Percentiles rank a stretch among this genome's conserved stretches.
These are phyloP conservation scores for Trichoderma sp. DNA, from an alignment of 2,329 filamentous ascomycete species.

Conservation along the genomic window DNA sequence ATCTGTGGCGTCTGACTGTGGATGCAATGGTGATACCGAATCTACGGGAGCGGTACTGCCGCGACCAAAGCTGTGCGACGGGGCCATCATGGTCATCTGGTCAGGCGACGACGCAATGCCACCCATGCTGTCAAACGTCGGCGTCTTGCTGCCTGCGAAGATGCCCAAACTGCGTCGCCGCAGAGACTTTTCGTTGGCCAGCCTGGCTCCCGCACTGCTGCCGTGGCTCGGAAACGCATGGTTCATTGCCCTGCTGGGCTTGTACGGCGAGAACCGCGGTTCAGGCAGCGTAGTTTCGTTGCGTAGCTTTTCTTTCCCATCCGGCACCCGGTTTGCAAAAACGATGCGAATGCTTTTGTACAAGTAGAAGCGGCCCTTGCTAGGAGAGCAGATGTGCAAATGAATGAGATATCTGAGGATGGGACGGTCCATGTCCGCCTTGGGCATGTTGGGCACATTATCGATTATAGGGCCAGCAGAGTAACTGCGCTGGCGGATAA, in stretches of 20 bases:
- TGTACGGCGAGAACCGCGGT: constrained; percentile 83
- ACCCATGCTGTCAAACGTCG: constrained; percentile 39
- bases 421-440: constrained; percentile 55
- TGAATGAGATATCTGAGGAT: constrained; percentile 89
- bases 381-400: constrained; percentile 86
- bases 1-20: constrained; percentile 37
- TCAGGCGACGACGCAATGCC: constrained; percentile 11
- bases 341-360: constrained; percentile 93
- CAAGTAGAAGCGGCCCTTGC: constrained; percentile 80
- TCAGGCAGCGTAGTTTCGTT: constrained; percentile 91
- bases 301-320: constrained; percentile 87
- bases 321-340: constrained; percentile 93
- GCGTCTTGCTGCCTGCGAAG: constrained; percentile 38
- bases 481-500: constrained; percentile 91
- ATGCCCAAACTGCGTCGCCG: constrained; percentile 60
- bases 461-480: constrained; percentile 84
- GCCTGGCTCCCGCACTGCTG: constrained; percentile 49
- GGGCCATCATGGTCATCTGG: constrained; percentile 4
- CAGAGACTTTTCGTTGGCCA: constrained; percentile 61
- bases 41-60: constrained; percentile 46
- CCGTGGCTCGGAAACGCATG: constrained; percentile 41
- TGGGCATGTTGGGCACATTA: constrained; percentile 46
- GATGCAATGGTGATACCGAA: constrained; percentile 54
- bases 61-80: constrained; percentile 29
- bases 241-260: constrained; percentile 60